A percentile compares a stretch with the other conserved stretches of the same genome.
These are phyloP conservation scores for Cicer chorassanicum DNA, from an alignment of 306 rosid species.

Conservation along the genomic window DNA sequence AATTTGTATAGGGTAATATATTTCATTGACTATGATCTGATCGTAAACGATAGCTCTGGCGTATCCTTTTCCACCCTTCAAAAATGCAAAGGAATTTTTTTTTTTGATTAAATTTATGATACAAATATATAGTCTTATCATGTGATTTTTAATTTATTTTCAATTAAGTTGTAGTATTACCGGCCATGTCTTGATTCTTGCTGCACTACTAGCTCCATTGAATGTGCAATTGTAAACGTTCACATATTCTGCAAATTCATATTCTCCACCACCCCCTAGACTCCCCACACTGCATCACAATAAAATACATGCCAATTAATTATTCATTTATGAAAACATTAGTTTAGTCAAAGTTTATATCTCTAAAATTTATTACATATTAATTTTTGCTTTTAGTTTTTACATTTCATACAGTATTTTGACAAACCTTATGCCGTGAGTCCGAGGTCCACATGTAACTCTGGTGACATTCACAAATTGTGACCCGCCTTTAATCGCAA, in stretches of 20 bases:
- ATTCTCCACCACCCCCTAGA: constrained; percentile 32
- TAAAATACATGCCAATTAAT: neutral
- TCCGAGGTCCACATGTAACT: constrained; percentile 55
- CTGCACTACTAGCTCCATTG: constrained; percentile 43
- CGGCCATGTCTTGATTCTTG: constrained; percentile 56
- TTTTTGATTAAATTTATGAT: neutral
- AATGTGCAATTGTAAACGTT: constrained; percentile 45
- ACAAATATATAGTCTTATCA: neutral
- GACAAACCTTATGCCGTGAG: constrained; percentile 64
- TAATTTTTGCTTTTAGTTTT: neutral
- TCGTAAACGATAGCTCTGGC: constrained; percentile 17
- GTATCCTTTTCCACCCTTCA: constrained; percentile 45
- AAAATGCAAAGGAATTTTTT: neutral
- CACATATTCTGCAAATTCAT: constrained; percentile 41
- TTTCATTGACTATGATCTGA: constrained; percentile 36
- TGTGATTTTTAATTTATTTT: neutral
- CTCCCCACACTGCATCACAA: constrained; percentile 53
- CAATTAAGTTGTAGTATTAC: constrained; percentile 36
- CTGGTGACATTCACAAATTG: constrained; percentile 24
- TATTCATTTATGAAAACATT: neutral
- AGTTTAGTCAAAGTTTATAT: neutral
- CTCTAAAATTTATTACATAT: too few relatives aligned
- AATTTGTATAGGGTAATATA: constrained; percentile 3
- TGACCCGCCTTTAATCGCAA: constrained; percentile 53
- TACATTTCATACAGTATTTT: neutral